These are phyloP conservation scores for Nakataea oryzae DNA, from an alignment of 2,329 filamentous ascomycete genomes.

Conservation along the genomic window DNA sequence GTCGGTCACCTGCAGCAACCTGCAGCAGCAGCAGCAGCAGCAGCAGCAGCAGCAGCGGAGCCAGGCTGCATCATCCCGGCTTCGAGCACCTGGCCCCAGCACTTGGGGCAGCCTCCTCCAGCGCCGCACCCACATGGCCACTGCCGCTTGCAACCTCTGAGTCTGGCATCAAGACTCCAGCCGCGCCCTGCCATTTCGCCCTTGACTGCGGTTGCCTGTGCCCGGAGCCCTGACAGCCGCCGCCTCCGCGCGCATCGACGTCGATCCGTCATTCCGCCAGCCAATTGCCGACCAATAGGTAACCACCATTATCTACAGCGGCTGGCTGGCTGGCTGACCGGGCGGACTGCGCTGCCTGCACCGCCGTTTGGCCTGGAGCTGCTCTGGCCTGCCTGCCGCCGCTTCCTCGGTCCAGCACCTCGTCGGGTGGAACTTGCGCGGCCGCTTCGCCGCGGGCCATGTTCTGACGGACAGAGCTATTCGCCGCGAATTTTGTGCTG, in stretches of 20 bases:
- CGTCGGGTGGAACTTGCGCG: neutral
- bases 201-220: neutral
- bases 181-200: neutral
- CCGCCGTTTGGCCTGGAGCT: too few species aligned
- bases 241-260: neutral
- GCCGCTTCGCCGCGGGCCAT: neutral
- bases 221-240: too few species aligned
- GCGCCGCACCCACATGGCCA: too few species aligned
- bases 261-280: neutral
- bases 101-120: neutral
- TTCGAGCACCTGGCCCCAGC: neutral
- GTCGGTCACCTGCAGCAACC: neutral
- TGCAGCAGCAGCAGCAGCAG: neutral
- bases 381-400: too few species aligned
- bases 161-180: neutral
- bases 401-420: neutral
- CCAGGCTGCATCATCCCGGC: neutral
- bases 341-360: too few species aligned
- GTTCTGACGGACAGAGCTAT: neutral
- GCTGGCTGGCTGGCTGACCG: too few species aligned
- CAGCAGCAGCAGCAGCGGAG: neutral
- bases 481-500: too few species aligned
- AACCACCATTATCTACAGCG: too few species aligned
- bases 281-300: too few species aligned
- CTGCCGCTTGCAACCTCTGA: too few species aligned